phyloP scores from a whole-genome alignment of 2,329 filamentous ascomycete species.

The Metarhizium anisopliae region DNA sequence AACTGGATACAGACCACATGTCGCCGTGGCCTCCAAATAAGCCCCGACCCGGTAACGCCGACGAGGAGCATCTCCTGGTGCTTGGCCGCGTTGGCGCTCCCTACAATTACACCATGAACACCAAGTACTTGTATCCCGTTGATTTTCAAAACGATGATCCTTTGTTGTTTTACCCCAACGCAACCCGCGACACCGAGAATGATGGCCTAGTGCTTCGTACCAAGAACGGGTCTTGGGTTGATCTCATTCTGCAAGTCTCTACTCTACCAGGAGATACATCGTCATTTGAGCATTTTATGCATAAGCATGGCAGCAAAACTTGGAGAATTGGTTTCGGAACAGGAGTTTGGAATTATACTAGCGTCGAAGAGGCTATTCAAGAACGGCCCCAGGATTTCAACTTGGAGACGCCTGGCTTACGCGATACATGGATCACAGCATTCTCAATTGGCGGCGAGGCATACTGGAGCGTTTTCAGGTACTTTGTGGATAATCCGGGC shows the following conservation, averaged over 20 bases:
- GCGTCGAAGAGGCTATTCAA: slow-evolving; percentile 28
- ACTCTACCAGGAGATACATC: slow-evolving; percentile 11
- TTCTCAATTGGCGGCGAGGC: not conserved
- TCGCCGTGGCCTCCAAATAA: not conserved
- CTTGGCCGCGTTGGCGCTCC: not conserved
- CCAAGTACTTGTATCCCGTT: not conserved
- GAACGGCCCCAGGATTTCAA: slow-evolving; percentile 31
- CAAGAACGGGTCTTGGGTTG: slow-evolving; percentile 26
- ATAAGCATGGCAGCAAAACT: slow-evolving; percentile 38
- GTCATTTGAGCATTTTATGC: slow-evolving; percentile 19
- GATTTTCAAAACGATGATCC: slow-evolving; percentile 1
- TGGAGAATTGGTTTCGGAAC: slow-evolving; percentile 30
- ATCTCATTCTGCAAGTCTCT: slow-evolving; percentile 18
- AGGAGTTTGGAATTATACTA: slow-evolving; percentile 30
- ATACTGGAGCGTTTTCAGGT: slow-evolving; percentile 34
- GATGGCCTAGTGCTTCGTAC: slow-evolving; percentile 3
- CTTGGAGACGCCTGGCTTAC: slow-evolving; percentile 28
- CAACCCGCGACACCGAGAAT: not conserved
- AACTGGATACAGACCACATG: not conserved
- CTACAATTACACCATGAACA: not conserved
- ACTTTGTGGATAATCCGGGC: slow-evolving; percentile 35
- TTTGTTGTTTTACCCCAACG: slow-evolving; percentile 1
- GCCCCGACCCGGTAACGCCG: not conserved
- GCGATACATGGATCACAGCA: slow-evolving; percentile 23
- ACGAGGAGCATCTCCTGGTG: not conserved